phyloP scores from a whole-genome alignment of 2,329 filamentous ascomycete species.

The Diplodia mutila region DNA sequence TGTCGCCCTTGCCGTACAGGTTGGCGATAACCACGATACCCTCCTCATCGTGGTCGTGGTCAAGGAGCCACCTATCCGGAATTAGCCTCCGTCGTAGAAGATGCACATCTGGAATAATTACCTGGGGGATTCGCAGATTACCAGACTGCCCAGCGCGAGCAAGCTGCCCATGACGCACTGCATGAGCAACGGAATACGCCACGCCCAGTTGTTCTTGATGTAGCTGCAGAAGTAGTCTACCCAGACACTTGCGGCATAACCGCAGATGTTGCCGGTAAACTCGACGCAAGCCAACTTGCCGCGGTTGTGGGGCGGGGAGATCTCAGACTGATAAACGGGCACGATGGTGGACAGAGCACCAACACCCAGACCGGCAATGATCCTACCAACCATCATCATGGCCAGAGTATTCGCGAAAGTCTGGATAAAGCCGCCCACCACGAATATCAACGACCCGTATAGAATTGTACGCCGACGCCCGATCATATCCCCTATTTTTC shows the following conservation, averaged over 20 bases:
- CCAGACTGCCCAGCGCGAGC: slow-evolving; percentile 79
- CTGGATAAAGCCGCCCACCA: slow-evolving; percentile 81
- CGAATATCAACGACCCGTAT: slow-evolving; percentile 89
- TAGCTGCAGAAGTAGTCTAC: slow-evolving; percentile 97
- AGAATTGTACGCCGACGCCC: slow-evolving; percentile 88
- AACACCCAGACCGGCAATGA: slow-evolving; percentile 56
- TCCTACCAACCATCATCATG: slow-evolving; percentile 72
- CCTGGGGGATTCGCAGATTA: slow-evolving; percentile 97
- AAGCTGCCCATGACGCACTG: slow-evolving; percentile 93
- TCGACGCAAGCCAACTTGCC: slow-evolving; percentile 97
- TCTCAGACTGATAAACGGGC: slow-evolving; percentile 58
- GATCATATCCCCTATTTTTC: slow-evolving; percentile 87
- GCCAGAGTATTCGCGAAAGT: slow-evolving; percentile 79
- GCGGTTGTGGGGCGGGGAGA: slow-evolving; percentile 90
- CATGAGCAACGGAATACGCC: slow-evolving; percentile 87
- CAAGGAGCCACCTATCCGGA: slow-evolving; percentile 79
- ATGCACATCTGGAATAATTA: slow-evolving; percentile 45
- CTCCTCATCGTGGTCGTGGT: slow-evolving; percentile 97
- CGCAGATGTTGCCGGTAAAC: slow-evolving; percentile 95
- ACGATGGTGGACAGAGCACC: slow-evolving; percentile 57
- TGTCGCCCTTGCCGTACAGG: slow-evolving; percentile 92
- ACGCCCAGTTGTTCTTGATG: slow-evolving; percentile 82
- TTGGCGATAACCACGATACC: slow-evolving; percentile 98
- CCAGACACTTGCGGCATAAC: slow-evolving; percentile 96
- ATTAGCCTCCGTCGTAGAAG: slow-evolving; percentile 33